Evolutionary conservation across 768 basidiomycete species (phyloP).

Genomic region (Suillus discolor): DNA sequence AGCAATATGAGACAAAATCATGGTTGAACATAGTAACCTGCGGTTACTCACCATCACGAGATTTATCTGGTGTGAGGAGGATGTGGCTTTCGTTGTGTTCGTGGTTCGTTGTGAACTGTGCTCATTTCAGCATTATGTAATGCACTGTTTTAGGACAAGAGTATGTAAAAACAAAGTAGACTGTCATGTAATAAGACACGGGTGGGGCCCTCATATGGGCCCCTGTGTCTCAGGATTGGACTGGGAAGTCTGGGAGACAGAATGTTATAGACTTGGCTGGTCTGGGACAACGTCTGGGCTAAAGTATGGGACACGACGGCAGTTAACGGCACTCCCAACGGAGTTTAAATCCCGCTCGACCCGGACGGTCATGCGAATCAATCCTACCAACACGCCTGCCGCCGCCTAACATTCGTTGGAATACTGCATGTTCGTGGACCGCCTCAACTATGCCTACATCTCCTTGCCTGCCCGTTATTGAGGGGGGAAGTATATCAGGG

Average conservation of each 20-base stretch:
- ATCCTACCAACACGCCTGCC: too few relatives aligned
- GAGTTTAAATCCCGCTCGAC: neutral
- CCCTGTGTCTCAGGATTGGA: too few relatives aligned
- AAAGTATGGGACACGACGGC: neutral
- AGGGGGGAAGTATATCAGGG: too few relatives aligned
- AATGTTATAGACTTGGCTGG: neutral
- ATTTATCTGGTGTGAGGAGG: neutral
- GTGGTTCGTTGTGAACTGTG: neutral
- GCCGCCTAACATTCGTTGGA: neutral
- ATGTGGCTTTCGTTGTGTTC: neutral
- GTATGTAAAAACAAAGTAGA: too few relatives aligned
- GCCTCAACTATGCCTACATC: neutral
- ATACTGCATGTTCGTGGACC: neutral
- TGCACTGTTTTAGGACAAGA: neutral
- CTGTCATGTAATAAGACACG: too few relatives aligned
- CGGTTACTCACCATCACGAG: conserved; percentile 26
- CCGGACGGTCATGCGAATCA: too few relatives aligned
- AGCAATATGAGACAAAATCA: neutral
- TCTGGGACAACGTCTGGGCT: neutral
- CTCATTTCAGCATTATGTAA: neutral
- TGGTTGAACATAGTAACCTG: conserved; percentile 14
- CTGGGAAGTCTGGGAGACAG: neutral
- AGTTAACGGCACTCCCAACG: neutral
- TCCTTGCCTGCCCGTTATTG: neutral
- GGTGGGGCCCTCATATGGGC: too few relatives aligned